Evolutionary conservation across 257 asterid genomes (phyloP).

Genomic region (Petunia secreta): DNA sequence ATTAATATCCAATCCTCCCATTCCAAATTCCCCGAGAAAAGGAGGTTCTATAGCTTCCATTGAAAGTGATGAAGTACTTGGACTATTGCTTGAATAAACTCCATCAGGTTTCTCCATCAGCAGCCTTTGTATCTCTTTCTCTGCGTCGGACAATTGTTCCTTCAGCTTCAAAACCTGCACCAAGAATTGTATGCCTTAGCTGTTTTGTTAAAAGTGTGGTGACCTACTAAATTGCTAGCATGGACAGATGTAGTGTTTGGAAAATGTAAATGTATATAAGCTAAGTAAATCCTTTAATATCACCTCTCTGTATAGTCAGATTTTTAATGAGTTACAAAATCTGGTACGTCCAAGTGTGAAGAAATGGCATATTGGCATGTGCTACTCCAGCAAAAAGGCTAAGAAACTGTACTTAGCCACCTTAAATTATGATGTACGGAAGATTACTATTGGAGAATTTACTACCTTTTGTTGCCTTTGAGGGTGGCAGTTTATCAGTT

Average conservation of each 20-base stretch:
- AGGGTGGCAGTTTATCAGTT: slow-evolving; percentile 32
- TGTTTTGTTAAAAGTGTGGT: too few relatives aligned
- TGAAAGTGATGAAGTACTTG: slow-evolving; percentile 48
- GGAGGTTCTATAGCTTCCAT: slow-evolving; percentile 45
- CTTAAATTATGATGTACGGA: slow-evolving; percentile 48
- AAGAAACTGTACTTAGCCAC: slow-evolving; percentile 8
- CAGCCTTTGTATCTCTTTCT: slow-evolving; percentile 53
- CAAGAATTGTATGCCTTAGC: neutral
- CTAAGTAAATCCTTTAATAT: too few relatives aligned
- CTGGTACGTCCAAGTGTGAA: slow-evolving; percentile 34
- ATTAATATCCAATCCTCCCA: slow-evolving; percentile 37
- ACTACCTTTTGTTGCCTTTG: slow-evolving; percentile 35
- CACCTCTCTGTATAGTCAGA: too few relatives aligned
- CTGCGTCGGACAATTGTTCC: slow-evolving; percentile 56
- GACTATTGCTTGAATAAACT: slow-evolving; percentile 53
- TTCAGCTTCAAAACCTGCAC: slow-evolving; percentile 50
- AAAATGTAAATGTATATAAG: too few relatives aligned
- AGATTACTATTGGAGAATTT: slow-evolving; percentile 19
- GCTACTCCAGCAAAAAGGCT: slow-evolving; percentile 38
- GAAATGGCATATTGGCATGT: slow-evolving; percentile 39
- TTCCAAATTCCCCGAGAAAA: slow-evolving; percentile 52
- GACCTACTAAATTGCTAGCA: too few relatives aligned
- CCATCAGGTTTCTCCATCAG: slow-evolving; percentile 40
- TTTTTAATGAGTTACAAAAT: neutral
- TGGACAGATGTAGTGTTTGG: too few relatives aligned